Evolutionary conservation across 73 alveolate genomes (phyloP).

Genomic region (Halteria grandinella): DNA sequence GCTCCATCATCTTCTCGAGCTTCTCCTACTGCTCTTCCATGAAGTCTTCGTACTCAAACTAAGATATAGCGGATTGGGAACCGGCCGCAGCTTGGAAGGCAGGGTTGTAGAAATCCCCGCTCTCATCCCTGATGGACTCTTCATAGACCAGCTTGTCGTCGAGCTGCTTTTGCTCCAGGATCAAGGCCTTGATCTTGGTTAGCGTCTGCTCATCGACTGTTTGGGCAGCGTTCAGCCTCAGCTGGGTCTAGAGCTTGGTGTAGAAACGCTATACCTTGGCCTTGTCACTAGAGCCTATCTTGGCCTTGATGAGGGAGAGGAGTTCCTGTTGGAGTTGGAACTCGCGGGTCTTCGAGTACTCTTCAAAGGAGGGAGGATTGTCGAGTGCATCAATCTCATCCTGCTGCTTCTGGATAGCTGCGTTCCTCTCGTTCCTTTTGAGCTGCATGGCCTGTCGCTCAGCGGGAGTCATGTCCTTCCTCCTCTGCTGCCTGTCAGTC

Average conservation of each 20-base stretch:
- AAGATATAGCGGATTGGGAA: no score
- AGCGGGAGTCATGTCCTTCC: not conserved
- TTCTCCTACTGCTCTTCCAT: no score
- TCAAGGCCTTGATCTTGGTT: not conserved
- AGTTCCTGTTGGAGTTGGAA: not conserved
- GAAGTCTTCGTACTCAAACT: no score
- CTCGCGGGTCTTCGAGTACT: not conserved
- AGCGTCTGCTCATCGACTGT: conserved; percentile 6
- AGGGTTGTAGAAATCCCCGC: not conserved
- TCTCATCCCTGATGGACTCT: not conserved
- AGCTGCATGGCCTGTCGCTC: not conserved
- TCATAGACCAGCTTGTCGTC: not conserved
- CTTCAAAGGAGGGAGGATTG: no score
- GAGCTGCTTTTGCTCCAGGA: not conserved
- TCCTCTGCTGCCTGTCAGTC: not conserved
- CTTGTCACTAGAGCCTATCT: not conserved
- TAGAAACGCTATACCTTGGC: not conserved
- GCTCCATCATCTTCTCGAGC: no score
- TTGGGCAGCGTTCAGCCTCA: not conserved
- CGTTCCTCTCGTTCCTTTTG: not conserved
- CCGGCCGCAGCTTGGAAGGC: not conserved
- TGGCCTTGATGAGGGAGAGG: not conserved
- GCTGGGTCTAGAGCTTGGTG: not conserved
- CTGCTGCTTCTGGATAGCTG: not conserved
- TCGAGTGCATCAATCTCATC: no score